Evolutionary conservation across 129 eudicot genomes (phyloP), one percentile per base, ranked within the genome.

Genomic region (Artemisia argyi): DNA sequence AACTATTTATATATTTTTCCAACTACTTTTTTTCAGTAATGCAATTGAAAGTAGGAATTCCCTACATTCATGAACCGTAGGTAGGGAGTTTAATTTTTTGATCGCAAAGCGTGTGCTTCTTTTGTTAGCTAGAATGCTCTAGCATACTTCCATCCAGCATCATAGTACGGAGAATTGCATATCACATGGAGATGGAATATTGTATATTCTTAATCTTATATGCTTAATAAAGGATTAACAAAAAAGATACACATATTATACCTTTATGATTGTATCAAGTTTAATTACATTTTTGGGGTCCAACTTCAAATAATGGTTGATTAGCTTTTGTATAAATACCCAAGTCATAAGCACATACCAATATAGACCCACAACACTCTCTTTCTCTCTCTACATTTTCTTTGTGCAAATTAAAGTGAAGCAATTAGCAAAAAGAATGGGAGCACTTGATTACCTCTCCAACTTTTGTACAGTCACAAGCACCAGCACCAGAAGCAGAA

Each of bases 381-480:
- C 77, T 52, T 52, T 22, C 52, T 74, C 56, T 69, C 46, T 61
- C 24, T 44, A 30, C 15, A 51, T 56, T 62, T 57, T 81, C 52
- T 59, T 8, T 49, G 5, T 24, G 48, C 52, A 28, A 35, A 35
- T 35, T 35, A 35, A 69, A 70, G 68, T 60, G 77, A 74, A 65
- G 65, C 46, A 28, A 63, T 19, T 54, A 71, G 49, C 58, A 32
- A 74, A 61, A 52, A 62, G 12, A 47, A 92, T 92, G 98, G 98
- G 98, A 7, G 98, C 96, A 81, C 98, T 92, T 63, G 96, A 89
- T 56, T 89, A 92, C 76, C 80, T 92, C 71, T 85, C 91, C 61
- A 84, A 86, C 87, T 87, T 92, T 78, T 92, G 91, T 82, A 92
- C 85, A 57, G 84, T 85, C 76, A 81, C 87, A 80, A 85, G 90